These are phyloP conservation scores for Lojkania enalia DNA, from an alignment of 2,329 filamentous ascomycete genomes.

Conservation along the genomic window DNA sequence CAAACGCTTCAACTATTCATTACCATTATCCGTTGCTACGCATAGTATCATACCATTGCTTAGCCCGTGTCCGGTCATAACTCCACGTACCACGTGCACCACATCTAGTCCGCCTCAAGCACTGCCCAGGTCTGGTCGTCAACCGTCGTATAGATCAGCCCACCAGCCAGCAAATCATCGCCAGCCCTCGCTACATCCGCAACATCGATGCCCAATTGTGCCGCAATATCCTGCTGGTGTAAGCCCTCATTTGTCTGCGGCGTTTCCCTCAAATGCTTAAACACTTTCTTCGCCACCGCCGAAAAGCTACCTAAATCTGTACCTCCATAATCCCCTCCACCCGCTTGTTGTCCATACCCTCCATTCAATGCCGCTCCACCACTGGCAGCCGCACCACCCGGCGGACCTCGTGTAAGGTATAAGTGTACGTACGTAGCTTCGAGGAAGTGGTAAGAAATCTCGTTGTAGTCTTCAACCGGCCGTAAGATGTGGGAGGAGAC, in stretches of 20 bases:
- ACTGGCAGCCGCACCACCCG: constrained; percentile 45
- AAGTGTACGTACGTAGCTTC: constrained; percentile 90
- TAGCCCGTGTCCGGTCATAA: too few species aligned
- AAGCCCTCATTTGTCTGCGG: constrained; percentile 80
- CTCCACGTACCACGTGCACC: too few species aligned
- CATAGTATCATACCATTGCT: too few species aligned
- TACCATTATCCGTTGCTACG: too few species aligned
- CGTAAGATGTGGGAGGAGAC: constrained; percentile 81
- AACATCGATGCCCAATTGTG: constrained; percentile 65
- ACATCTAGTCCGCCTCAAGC: constrained; percentile 63
- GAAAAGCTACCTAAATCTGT: constrained; percentile 43
- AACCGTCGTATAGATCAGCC: constrained; percentile 85
- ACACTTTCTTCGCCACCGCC: constrained; percentile 71
- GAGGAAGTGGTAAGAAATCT: constrained; percentile 88
- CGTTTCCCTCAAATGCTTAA: constrained; percentile 66
- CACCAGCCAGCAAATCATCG: constrained; percentile 74
- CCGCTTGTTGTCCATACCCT: constrained; percentile 32
- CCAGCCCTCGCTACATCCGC: constrained; percentile 75
- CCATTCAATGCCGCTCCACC: constrained; percentile 41
- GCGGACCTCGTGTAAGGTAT: constrained; percentile 73
- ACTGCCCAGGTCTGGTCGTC: constrained; percentile 93
- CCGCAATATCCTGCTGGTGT: constrained; percentile 76
- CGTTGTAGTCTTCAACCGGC: constrained; percentile 81
- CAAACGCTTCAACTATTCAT: too few species aligned
- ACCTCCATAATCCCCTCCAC: constrained; percentile 38